Percentiles rank a stretch among this genome's conserved stretches.
phyloP scores from a whole-genome alignment of 23 red algal species.

The Gracilaria vermiculophylla region DNA sequence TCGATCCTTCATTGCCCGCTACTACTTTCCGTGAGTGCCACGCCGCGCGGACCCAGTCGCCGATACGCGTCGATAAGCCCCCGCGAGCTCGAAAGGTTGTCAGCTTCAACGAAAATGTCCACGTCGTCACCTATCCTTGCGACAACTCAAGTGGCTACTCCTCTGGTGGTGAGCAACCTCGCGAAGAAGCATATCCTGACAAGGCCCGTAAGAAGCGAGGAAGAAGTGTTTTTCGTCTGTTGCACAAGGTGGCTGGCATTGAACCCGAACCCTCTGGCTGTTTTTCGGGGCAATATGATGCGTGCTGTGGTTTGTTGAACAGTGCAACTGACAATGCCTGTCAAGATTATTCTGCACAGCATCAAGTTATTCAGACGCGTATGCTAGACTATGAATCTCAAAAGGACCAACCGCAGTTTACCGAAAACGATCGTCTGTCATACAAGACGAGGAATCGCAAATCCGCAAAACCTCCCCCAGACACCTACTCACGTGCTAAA shows the following conservation, averaged over 20 bases:
- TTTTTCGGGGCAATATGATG: constrained; percentile 35
- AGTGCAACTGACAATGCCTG: background rate
- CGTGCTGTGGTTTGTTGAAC: constrained; percentile 41
- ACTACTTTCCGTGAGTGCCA: constrained; percentile 20
- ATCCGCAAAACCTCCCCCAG: background rate
- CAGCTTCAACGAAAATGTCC: constrained; percentile 62
- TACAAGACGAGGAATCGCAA: constrained; percentile 10
- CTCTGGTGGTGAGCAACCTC: constrained; percentile 2
- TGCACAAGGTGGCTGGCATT: background rate
- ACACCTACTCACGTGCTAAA: background rate
- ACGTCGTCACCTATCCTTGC: constrained; percentile 50
- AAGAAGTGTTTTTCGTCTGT: constrained; percentile 38
- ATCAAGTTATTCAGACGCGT: background rate
- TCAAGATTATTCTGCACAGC: background rate
- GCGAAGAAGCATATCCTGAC: background rate
- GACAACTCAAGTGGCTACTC: constrained; percentile 28
- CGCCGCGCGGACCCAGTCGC: constrained; percentile 35
- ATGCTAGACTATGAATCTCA: background rate
- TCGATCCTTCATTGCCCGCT: constrained; percentile 16
- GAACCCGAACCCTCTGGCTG: constrained; percentile 16
- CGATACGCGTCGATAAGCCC: constrained; percentile 36
- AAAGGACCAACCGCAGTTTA: background rate
- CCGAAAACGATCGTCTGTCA: constrained; percentile 11
- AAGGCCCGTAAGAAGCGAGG: constrained; percentile 14
- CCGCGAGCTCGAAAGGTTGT: constrained; percentile 51